Evolutionary conservation across 2,329 filamentous ascomycete species (phyloP), one percentile per base, ranked within the genome.

Genomic region (Anisogramma anomala): DNA sequence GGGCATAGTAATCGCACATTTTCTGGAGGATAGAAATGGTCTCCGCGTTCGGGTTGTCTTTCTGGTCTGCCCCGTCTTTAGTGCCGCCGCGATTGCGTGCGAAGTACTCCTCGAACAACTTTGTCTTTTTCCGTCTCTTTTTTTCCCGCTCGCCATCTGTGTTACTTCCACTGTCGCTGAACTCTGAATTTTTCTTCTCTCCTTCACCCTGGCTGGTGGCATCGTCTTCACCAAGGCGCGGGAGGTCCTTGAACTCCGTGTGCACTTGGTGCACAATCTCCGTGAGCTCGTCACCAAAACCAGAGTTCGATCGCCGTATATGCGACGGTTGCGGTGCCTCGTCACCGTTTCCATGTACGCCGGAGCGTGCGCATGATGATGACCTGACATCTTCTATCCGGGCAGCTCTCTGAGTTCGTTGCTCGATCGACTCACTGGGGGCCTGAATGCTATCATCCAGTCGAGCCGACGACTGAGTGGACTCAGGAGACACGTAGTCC

Each of bases 1-100:
- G 70, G 4, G 72, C 72, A 57, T 94, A 94, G 58, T 89, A 82
- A 39, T 79, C 72, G 31, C 75, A 71, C 84, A 95, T 87, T 49
- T 82, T 69, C 52, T 86, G 74, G 4, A 95, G 66, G 2, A 91
- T 66, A 34, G 82, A 72, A 37, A 94, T 87, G 0, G 84, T 93
- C 10, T 72, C 66, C 1, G 67, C 64, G 55, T 95, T 96, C 0
- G 85, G 84, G 49, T 82, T 84, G 10, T 63, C 55, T 1, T 60
- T 53, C 11, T 61, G 55, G 3, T 6, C 25, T 3, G 57, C 30
- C n/a, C 41, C 55, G 25, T 65, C 59, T 36, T 61, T 64, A 2
- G 61, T 66, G 8, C 72, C 71, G 2, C 69, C 71, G 25, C 59
- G 64, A 55, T 73, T 69, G 52, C 74, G 79, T 11, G 65, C 63